phyloP scores from a whole-genome alignment of 257 asterid genomes.

The Striga asiatica region DNA sequence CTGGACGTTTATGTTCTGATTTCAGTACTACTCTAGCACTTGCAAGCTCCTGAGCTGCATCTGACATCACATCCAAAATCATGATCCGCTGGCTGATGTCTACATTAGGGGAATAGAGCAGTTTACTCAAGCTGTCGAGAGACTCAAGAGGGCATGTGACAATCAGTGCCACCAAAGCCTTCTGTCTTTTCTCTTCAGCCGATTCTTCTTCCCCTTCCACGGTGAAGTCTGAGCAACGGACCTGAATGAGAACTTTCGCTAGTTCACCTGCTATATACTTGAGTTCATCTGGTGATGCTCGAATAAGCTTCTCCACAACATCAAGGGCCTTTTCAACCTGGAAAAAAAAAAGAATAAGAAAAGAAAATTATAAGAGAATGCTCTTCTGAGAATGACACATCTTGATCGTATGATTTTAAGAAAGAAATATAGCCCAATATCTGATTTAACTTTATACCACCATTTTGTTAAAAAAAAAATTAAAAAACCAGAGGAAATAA shows the following conservation, averaged over 20 bases:
- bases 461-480: constrained; percentile 6
- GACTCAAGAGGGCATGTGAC: constrained; percentile 66
- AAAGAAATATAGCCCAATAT: neutral
- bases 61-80: constrained; percentile 84
- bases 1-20: constrained; percentile 23
- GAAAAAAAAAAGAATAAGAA: constrained; percentile 14
- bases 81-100: constrained; percentile 87
- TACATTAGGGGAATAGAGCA: constrained; percentile 74
- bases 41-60: constrained; percentile 89
- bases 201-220: constrained; percentile 87
- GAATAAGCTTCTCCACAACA: constrained; percentile 77
- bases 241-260: constrained; percentile 60
- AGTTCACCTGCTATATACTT: constrained; percentile 66
- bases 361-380: neutral
- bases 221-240: constrained; percentile 69
- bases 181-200: constrained; percentile 79
- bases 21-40: constrained; percentile 34
- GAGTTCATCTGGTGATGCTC: constrained; percentile 94
- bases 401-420: neutral
- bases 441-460: no score
- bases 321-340: constrained; percentile 91
- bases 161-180: constrained; percentile 64
- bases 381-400: neutral
- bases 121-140: constrained; percentile 55
- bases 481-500: no score